Evolutionary conservation across 192 early-diverging fungal species (phyloP), one percentile per base, ranked within the genome.

Genomic region (Diversispora epigaea): DNA sequence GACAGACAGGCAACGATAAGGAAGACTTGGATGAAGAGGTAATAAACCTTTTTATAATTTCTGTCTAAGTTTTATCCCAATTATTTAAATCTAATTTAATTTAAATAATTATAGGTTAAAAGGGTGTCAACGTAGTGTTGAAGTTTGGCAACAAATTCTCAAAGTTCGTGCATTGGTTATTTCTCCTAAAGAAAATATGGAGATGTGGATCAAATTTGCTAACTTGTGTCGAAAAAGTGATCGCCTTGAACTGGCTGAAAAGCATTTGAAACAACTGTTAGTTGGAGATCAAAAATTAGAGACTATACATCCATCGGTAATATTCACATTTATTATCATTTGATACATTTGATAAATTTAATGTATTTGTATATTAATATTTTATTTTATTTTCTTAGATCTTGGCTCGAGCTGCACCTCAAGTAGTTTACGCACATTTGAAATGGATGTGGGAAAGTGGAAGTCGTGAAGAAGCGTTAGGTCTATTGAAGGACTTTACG

Each of bases 151-250:
- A 77, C 84, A 91, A 64, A 89, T 98, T 47, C 80, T 99, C 63
- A 89, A 91, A 46, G 93, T 99, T 50, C 89, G 93, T 22, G 86
- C 92, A 10, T 86, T 98, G 78, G 96, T 97, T 0, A 82, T 98
- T 39, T 86, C 92, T 0, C 97, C 97, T 10, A 86, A 90, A 58
- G 91, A 95, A 70, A 96, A 99, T 73, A 91, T 94, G 86, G 97
- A 96, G 25, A 93, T 93, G 86, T 95, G 93, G 88, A 94, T 97
- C 77, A 96, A 96, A 80, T 98, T 97, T 81, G 90, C 94, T 52
- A 96, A 97, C 62, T 79, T 98, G 73, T 96, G 95, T 76, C 90
- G 97, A 46, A 96, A 98, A 79, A 90, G 90, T 54, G 92, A 91
- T 15, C 87, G 95, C 25, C 85, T 96, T 45, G 86, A 85, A 21